Percentiles rank a stretch among this genome's conserved stretches.
Evolutionary conservation across 257 asterid species (phyloP).

Genomic region (Solanum gandarillasii): DNA sequence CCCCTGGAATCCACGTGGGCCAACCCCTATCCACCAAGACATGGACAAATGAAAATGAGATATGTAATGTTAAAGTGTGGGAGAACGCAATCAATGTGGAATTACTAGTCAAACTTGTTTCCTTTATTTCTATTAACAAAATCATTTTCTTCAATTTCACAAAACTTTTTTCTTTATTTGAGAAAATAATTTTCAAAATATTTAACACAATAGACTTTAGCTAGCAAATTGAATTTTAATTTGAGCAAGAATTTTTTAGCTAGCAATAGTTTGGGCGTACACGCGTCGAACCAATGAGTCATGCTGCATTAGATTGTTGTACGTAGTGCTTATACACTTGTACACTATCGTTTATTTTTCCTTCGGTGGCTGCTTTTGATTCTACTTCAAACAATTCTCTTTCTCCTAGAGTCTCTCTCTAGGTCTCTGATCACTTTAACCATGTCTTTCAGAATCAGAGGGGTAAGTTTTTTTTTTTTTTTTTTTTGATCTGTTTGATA

Average conservation of each 20-base stretch:
- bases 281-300: too few relatives aligned
- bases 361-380: neutral
- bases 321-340: neutral
- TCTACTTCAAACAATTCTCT: neutral
- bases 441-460: conserved; percentile 2
- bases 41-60: too few relatives aligned
- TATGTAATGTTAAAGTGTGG: too few relatives aligned
- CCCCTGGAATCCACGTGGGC: too few relatives aligned
- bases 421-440: neutral
- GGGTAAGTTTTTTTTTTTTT: neutral
- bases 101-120: too few relatives aligned
- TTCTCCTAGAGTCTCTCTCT: neutral
- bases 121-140: rapidly evolving
- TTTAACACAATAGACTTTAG: neutral
- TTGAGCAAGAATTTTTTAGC: too few relatives aligned
- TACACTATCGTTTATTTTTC: neutral
- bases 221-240: neutral
- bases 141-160: too few relatives aligned
- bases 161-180: too few relatives aligned
- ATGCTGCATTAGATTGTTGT: neutral
- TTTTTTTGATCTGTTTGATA: neutral
- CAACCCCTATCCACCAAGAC: too few relatives aligned
- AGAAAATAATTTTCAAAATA: too few relatives aligned
- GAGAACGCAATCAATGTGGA: too few relatives aligned
- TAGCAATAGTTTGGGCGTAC: too few relatives aligned